Base-by-base conservation (phyloP, 2,329 filamentous ascomycete species). In the Dothiorella sarmentorum region DNA sequence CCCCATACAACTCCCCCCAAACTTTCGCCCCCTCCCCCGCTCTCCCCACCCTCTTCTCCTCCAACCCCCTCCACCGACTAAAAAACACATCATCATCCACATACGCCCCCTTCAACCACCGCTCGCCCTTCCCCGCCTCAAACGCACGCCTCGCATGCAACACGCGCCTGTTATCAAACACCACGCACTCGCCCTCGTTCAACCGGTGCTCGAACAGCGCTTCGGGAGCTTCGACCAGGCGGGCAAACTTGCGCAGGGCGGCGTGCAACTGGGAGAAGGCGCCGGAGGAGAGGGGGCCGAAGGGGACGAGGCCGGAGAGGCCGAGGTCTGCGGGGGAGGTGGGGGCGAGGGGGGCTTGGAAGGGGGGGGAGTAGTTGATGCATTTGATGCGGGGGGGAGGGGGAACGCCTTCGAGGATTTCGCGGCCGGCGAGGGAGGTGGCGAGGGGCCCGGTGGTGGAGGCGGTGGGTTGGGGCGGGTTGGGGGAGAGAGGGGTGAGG, bases 121-220 rank as follows among this genome's bases (percentile, higher is more conserved):
- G 80, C 61, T 85, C 82, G 0, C 89, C 89, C 6, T 80, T 79
- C 0, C 75, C 75, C 0, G 79, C 74, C 69, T 93, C 85, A 72
- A 97, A 97, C 27, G 85, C 83, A 15, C 79, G 82, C 3, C 94
- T 80, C 0, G 91, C 93, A 76, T 97, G 94, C 68, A 96, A 73
- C n/a, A 96, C 80, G 17, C 93, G 81, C 60, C 85, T 76, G 69
- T 97, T 97, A 70, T 96, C 88, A 69, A 99, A 97, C n/a, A 99
- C 81, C 11, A 92, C 91, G 69, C 91, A 96, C 68, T 96, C 89
- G 3, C 93, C 94, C 3, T 89, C 85, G 56, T 85, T 77, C 72
- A 97, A 78, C 72, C 87, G 87, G 60, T 87, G 79, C 76, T 93
- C 81, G 67, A 87, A 88, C 56, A 91, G 73, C 61, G 83, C 83